phyloP scores from a whole-genome alignment of 768 basidiomycete genomes.

The Mycena kentingensis region DNA sequence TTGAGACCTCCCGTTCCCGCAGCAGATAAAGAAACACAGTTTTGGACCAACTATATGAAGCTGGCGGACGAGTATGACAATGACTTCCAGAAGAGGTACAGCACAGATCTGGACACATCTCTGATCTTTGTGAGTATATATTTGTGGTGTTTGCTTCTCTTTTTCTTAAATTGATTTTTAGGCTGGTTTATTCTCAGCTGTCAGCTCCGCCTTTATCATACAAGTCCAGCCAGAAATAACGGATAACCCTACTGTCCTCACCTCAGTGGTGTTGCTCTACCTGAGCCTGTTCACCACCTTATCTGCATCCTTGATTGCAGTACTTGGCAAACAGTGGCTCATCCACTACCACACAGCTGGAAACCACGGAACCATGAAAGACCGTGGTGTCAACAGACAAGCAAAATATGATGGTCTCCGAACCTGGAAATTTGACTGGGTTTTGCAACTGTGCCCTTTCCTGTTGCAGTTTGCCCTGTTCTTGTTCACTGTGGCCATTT shows the following conservation, averaged over 20 bases:
- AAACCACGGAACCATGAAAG: neutral
- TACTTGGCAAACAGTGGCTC: conserved; percentile 12
- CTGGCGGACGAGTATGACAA: conserved; percentile 5
- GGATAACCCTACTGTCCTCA: neutral
- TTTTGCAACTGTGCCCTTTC: conserved; percentile 5
- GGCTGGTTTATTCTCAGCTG: conserved; percentile 12
- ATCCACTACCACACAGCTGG: conserved; percentile 6
- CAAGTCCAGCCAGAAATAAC: conserved; percentile 6
- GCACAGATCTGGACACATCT: conserved; percentile 3
- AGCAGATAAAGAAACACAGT: neutral
- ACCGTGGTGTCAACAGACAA: conserved; percentile 3
- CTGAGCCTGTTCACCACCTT: conserved; percentile 1
- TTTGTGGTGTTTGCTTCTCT: no score
- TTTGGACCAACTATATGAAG: neutral
- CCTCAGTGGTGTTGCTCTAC: neutral
- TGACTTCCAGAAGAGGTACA: neutral
- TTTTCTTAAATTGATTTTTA: neutral
- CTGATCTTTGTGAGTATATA: conserved; percentile 9
- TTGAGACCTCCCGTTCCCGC: no score
- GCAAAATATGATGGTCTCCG: conserved; percentile 1
- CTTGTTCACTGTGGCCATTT: neutral
- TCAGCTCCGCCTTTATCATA: conserved; percentile 4
- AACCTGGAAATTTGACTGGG: conserved; percentile 1
- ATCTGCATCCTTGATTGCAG: neutral
- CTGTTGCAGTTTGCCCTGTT: conserved; percentile 4